Conservation (phyloP, 345 rosid species). For the Mangifera indica region DNA sequence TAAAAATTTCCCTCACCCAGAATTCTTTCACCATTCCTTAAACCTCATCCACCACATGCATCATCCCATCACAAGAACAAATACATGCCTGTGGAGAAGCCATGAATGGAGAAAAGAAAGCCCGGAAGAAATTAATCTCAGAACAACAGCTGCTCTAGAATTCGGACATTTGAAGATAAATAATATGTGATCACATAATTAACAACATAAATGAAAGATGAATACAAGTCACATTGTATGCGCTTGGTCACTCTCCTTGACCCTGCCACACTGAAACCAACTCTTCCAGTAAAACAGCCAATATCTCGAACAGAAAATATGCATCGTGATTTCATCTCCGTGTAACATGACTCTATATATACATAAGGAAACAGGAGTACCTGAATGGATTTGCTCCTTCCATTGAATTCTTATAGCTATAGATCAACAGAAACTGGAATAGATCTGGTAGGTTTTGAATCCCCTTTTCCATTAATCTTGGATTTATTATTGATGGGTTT, state of each 20-base stretch:
- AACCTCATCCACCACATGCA: neutral
- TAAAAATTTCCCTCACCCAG: neutral
- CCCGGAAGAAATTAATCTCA: neutral
- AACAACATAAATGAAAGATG: slow-evolving; percentile 2
- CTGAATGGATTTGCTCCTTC: neutral
- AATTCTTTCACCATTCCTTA: neutral
- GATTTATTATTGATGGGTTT: slow-evolving; percentile 34
- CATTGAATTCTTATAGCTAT: slow-evolving; percentile 9
- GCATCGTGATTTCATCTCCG: slow-evolving; percentile 5
- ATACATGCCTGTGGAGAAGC: neutral
- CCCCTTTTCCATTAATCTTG: slow-evolving; percentile 32
- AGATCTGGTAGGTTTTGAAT: slow-evolving; percentile 31
- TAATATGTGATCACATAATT: slow-evolving; percentile 8
- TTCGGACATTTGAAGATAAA: slow-evolving; percentile 14
- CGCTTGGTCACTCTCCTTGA: too few relatives aligned
- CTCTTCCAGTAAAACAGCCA: neutral
- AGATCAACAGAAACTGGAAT: slow-evolving; percentile 31
- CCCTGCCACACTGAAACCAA: too few relatives aligned
- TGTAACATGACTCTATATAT: slow-evolving; percentile 6
- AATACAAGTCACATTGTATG: neutral
- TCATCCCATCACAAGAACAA: slow-evolving; percentile 2
- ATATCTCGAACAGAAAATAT: neutral
- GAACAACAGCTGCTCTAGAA: neutral
- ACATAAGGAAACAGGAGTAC: slow-evolving; percentile 4
- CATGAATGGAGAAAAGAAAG: slow-evolving; percentile 3